Percentiles rank a stretch among this genome's conserved stretches.
These are phyloP conservation scores for Aphanomyces invadans DNA, from an alignment of 352 stramenopile genomes.

Conservation along the genomic window DNA sequence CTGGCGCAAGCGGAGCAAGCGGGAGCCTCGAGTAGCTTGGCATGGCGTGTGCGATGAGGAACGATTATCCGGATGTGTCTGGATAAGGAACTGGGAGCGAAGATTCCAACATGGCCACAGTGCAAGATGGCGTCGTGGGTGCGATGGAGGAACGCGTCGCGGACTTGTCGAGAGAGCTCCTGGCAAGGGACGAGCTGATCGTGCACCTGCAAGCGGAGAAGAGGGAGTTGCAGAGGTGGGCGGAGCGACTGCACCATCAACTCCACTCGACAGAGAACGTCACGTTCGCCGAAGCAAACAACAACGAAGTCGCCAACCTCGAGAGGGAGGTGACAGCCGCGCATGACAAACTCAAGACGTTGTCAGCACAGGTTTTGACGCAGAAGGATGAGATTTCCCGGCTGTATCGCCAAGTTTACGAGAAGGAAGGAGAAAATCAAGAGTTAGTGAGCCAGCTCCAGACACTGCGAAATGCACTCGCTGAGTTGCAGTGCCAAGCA, in stretches of 20 bases:
- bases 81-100: background rate
- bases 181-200: conserved; percentile 65
- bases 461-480: conserved; percentile 5
- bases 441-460: conserved; percentile 3
- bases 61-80: background rate
- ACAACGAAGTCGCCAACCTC: conserved; percentile 28
- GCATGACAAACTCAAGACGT: conserved; percentile 27
- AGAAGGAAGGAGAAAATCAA: conserved; percentile 16
- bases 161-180: conserved; percentile 41
- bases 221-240: conserved; percentile 39
- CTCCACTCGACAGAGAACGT: background rate
- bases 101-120: background rate
- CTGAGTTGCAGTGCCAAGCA: conserved; percentile 11
- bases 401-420: background rate
- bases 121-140: conserved; percentile 5
- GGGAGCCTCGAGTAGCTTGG: too few relatives aligned
- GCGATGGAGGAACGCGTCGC: conserved; percentile 41
- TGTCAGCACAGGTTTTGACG: conserved; percentile 1
- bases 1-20: too few relatives aligned
- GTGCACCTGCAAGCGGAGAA: conserved; percentile 72
- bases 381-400: conserved; percentile 20
- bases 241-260: conserved; percentile 41
- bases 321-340: conserved; percentile 26
- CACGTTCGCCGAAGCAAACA: conserved; percentile 1
- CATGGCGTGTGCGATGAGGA: too few relatives aligned